Base-by-base conservation (phyloP, 2,329 filamentous ascomycete species). In the Aspergillus chevalieri region DNA sequence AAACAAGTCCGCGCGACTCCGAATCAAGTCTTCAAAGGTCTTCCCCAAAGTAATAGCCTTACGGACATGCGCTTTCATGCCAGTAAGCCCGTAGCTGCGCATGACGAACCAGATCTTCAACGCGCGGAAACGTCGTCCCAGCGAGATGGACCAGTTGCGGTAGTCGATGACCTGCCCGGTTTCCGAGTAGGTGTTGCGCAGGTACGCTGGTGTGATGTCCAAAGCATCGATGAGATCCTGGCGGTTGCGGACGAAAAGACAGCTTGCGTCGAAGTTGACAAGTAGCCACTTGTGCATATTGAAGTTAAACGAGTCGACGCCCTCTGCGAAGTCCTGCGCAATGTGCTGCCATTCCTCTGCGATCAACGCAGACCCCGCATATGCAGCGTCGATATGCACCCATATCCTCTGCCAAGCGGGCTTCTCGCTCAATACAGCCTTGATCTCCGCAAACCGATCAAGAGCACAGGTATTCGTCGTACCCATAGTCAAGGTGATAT, bases 251-350 rank as follows among this genome's bases (percentile, higher is more conserved):
- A 96, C 83, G 71, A 83, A 97, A 43, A 95, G 78, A 57, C 86
- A 86, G 48, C 86, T 74, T 3, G 81, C 81, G 63, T 97, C 92
- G 62, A 96, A 96, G 70, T 95, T 95, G 50, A 89, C 90, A 15
- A 96, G 82, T 44, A 96, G 78, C 92, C 92, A 96, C 75, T 97
- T 97, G 78, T 96, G 91, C 81, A 95, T 87, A 75, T 96, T 97
- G 75, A 92, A 83, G 71, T 95, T 85, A 78, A 95, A 95, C 56
- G 85, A 90, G 74, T 95, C 87, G 65, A 95, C 90, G 19, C 76
- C 72, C 1, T 76, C 72, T 0, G 64, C 64, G 46, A 92, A 78
- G 7, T 81, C 72, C 19, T 74, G 64, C 1, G 84, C 77, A 45
- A 89, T 77, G 57, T 85, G 78, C 55, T 89, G 86, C 69, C 87